Percentiles rank a stretch among this genome's conserved stretches.
Conservation (phyloP, 169 alveolate genomes). For the Eimeria falciformis region DNA sequence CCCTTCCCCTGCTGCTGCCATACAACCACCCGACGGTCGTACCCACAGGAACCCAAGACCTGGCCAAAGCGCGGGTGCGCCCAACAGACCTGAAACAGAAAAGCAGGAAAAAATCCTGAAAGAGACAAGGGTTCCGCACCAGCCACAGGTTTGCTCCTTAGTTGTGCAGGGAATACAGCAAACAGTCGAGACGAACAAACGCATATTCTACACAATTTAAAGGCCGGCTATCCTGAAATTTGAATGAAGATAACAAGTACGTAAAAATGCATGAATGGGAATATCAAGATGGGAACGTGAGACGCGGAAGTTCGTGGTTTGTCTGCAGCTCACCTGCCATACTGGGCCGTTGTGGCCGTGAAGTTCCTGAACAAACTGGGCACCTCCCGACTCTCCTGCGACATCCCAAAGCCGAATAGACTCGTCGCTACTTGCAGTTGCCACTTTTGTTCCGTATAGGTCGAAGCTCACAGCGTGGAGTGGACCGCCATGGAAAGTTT, state of each 20-base stretch:
- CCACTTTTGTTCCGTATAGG: constrained; percentile 91
- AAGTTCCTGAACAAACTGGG: constrained; percentile 76
- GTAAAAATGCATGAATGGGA: too few relatives aligned
- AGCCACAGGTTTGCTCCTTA: too few relatives aligned
- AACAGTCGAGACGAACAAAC: too few relatives aligned
- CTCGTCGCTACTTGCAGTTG: constrained; percentile 92
- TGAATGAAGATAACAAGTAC: too few relatives aligned
- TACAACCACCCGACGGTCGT: constrained; percentile 89
- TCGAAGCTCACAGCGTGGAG: constrained; percentile 90
- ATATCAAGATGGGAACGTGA: too few relatives aligned
- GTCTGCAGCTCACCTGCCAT: constrained; percentile 82
- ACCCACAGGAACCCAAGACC: constrained; percentile 91
- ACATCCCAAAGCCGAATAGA: constrained; percentile 85
- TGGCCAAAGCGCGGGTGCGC: constrained; percentile 94
- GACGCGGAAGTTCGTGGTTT: too few relatives aligned
- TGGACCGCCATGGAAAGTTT: constrained; percentile 87
- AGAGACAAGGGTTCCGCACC: too few relatives aligned
- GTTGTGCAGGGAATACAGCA: too few relatives aligned
- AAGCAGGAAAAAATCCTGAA: not conserved
- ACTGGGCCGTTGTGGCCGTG: constrained; percentile 92
- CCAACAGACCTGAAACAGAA: constrained; percentile 85
- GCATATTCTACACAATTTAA: too few relatives aligned
- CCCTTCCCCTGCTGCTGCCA: constrained; percentile 85
- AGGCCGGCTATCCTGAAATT: too few relatives aligned
- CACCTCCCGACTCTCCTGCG: constrained; percentile 7